A percentile compares a stretch with the other conserved stretches of the same genome.
These are phyloP conservation scores for Candida jianshihensis DNA, from an alignment of 805 yeast genomes.

Conservation along the genomic window DNA sequence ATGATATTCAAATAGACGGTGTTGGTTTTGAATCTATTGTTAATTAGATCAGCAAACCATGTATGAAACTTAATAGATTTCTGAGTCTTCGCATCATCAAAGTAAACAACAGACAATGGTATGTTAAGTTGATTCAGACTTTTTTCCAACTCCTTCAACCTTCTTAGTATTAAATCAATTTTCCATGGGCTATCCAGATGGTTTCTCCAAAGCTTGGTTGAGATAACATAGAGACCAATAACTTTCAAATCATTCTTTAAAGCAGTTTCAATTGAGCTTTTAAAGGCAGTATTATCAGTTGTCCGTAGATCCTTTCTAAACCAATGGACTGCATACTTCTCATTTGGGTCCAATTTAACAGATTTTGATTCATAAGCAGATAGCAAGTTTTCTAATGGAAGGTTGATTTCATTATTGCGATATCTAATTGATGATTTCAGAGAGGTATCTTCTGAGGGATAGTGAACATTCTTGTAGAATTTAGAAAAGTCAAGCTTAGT, in stretches of 20 bases:
- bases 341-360: neutral
- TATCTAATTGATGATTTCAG: slow-evolving; percentile 8
- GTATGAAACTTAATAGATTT: slow-evolving; percentile 10
- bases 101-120: slow-evolving; percentile 25
- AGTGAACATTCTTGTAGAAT: slow-evolving; percentile 6
- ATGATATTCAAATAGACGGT: slow-evolving; percentile 26
- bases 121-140: slow-evolving; percentile 29
- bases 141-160: slow-evolving; percentile 26
- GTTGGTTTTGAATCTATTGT: slow-evolving; percentile 6
- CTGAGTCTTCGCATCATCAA: slow-evolving; percentile 11
- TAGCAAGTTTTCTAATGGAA: slow-evolving; percentile 9
- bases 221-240: slow-evolving; percentile 34
- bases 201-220: slow-evolving; percentile 32
- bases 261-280: slow-evolving; percentile 29
- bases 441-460: slow-evolving; percentile 3
- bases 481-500: slow-evolving; percentile 13
- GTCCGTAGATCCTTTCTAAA: slow-evolving; percentile 40
- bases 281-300: slow-evolving; percentile 37
- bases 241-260: slow-evolving; percentile 26
- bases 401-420: slow-evolving; percentile 4
- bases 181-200: slow-evolving; percentile 40
- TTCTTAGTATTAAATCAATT: slow-evolving; percentile 30
- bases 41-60: slow-evolving; percentile 19
- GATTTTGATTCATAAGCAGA: neutral
- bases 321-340: slow-evolving; percentile 33